These are phyloP conservation scores for Nidularia sp. DNA, from an alignment of 768 basidiomycete genomes.

Conservation along the genomic window DNA sequence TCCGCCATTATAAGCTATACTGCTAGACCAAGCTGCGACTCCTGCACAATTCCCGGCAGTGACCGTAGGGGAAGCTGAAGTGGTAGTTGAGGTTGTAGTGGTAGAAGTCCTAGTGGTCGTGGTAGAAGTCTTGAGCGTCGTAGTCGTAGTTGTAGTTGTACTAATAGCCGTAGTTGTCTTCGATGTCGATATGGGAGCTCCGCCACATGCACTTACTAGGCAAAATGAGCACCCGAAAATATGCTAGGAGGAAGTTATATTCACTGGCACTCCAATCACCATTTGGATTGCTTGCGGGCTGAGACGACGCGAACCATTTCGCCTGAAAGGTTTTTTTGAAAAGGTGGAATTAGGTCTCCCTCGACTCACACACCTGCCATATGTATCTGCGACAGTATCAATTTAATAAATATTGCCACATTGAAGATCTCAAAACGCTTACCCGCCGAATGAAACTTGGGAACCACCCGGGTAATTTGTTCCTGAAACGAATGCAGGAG, in stretches of 20 bases:
- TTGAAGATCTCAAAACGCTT: constrained; percentile 11
- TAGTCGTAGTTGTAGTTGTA: constrained; percentile 15
- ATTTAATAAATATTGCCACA: constrained; percentile 4
- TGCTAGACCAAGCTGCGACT: constrained; percentile 47
- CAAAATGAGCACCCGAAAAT: neutral
- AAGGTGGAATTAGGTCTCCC: neutral
- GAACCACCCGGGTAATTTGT: constrained; percentile 46
- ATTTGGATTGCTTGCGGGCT: constrained; percentile 43
- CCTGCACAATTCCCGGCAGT: constrained; percentile 39
- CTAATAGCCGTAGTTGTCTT: constrained; percentile 9
- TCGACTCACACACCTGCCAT: constrained; percentile 43
- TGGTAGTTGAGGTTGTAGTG: constrained; percentile 11
- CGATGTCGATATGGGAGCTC: constrained; percentile 16
- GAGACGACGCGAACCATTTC: constrained; percentile 51
- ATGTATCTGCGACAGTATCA: constrained; percentile 40
- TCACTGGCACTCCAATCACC: constrained; percentile 65
- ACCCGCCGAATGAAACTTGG: constrained; percentile 55
- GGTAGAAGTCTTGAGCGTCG: constrained; percentile 14
- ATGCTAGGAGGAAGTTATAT: constrained; percentile 11
- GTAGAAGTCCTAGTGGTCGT: constrained; percentile 10
- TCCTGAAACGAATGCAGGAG: constrained; percentile 47
- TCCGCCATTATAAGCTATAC: constrained; percentile 47
- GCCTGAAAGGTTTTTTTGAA: constrained; percentile 32
- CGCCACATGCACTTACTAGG: constrained; percentile 52
- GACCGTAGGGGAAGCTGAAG: constrained; percentile 20